phyloP scores from a whole-genome alignment of 2,329 filamentous ascomycete species.

The Herpotrichia juniperi region DNA sequence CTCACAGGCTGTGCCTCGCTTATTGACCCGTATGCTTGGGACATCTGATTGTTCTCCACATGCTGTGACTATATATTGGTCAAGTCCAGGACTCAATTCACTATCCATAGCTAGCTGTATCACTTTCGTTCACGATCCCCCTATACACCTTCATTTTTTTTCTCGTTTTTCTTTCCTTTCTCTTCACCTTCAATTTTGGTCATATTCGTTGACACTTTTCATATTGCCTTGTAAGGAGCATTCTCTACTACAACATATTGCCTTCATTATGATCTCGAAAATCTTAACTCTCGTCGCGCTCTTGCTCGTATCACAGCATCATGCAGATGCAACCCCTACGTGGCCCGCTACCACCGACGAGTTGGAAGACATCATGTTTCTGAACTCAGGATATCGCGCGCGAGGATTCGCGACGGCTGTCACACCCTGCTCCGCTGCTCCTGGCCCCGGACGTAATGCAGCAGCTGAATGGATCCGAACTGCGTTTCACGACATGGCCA shows the following conservation, averaged over 20 bases:
- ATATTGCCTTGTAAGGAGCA: too few species aligned
- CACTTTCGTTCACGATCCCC: background rate
- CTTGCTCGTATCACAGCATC: conserved; percentile 14
- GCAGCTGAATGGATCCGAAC: conserved; percentile 68
- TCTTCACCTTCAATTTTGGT: background rate
- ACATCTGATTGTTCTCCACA: background rate
- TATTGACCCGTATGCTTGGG: too few species aligned
- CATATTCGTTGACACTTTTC: background rate
- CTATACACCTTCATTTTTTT: background rate
- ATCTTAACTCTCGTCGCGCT: conserved; percentile 9
- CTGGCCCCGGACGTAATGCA: conserved; percentile 61
- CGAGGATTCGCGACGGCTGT: conserved; percentile 64
- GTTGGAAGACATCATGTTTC: conserved; percentile 68
- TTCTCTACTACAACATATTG: too few species aligned
- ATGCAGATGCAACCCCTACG: conserved; percentile 56
- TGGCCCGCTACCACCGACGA: conserved; percentile 67
- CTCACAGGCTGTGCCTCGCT: too few species aligned
- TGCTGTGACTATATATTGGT: background rate
- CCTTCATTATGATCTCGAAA: conserved; percentile 14
- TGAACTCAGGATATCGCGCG: conserved; percentile 61
- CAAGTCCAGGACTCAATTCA: background rate
- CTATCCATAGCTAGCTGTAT: background rate
- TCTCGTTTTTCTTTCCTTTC: background rate
- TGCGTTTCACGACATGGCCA: conserved; percentile 68
- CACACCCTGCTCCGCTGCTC: conserved; percentile 61